Percentiles rank a stretch among this genome's conserved stretches.
Conservation (phyloP, 352 stramenopile species). For the Phytophthora sojae region DNA sequence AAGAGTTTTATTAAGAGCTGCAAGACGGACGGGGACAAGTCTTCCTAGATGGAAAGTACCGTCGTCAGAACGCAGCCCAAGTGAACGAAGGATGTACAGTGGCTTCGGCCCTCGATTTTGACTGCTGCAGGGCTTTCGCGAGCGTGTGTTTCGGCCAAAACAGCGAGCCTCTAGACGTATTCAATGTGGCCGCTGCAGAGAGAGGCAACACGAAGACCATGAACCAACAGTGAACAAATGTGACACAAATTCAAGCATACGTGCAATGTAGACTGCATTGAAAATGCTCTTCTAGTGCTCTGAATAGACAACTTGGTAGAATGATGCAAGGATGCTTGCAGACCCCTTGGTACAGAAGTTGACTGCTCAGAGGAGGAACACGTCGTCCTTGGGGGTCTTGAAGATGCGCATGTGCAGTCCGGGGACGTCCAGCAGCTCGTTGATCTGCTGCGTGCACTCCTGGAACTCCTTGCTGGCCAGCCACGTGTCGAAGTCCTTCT, state of each 20-base stretch:
- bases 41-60: conserved; percentile 28
- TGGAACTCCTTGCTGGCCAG: conserved; percentile 81
- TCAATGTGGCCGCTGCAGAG: conserved; percentile 19
- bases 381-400: conserved; percentile 78
- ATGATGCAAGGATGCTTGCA: background rate
- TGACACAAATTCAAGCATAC: conserved; percentile 22
- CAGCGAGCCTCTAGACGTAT: conserved; percentile 33
- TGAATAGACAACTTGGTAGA: conserved; percentile 1
- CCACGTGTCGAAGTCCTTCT: conserved; percentile 85
- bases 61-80: conserved; percentile 6
- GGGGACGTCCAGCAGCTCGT: conserved; percentile 85
- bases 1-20: conserved; percentile 86
- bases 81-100: conserved; percentile 20
- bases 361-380: conserved; percentile 76
- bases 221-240: conserved; percentile 20
- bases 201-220: conserved; percentile 7
- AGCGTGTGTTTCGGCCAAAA: conserved; percentile 22
- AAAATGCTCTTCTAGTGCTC: conserved; percentile 22
- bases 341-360: background rate
- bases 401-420: conserved; percentile 87
- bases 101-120: conserved; percentile 29
- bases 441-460: conserved; percentile 81
- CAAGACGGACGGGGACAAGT: conserved; percentile 43
- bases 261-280: conserved; percentile 31
- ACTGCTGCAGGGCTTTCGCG: conserved; percentile 13